Evolutionary conservation across 2,329 filamentous ascomycete species (phyloP).

Genomic region (Neurospora crassa): DNA sequence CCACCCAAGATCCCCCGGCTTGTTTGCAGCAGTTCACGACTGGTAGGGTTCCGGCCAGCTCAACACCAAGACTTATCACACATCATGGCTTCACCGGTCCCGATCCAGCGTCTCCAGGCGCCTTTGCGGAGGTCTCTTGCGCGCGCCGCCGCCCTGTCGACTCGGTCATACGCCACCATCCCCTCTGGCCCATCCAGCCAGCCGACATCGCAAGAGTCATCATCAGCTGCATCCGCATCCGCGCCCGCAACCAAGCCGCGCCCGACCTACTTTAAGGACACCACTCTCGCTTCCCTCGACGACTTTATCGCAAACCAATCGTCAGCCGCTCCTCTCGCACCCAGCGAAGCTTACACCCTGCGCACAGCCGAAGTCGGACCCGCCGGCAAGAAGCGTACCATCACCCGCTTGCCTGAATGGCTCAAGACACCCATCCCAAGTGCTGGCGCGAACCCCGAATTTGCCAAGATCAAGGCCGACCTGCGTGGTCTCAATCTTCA

Average conservation of each 20-base stretch:
- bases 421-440: constrained; percentile 82
- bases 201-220: constrained; percentile 13
- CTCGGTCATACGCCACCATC: constrained; percentile 38
- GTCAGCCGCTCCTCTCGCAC: constrained; percentile 32
- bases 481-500: constrained; percentile 81
- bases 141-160: constrained; percentile 20
- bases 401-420: constrained; percentile 79
- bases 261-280: constrained; percentile 52
- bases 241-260: constrained; percentile 19
- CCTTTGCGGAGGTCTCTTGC: constrained; percentile 33
- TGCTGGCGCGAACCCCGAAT: constrained; percentile 65
- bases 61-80: neutral
- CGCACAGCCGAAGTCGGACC: constrained; percentile 56
- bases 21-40: neutral
- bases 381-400: constrained; percentile 50
- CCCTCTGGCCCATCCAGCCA: constrained; percentile 23
- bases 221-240: constrained; percentile 12
- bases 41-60: neutral
- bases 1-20: neutral
- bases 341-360: constrained; percentile 48
- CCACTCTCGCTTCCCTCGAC: constrained; percentile 44
- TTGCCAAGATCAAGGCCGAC: constrained; percentile 91
- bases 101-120: constrained; percentile 32
- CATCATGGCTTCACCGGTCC: constrained; percentile 30
- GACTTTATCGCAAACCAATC: constrained; percentile 43